phyloP scores from a whole-genome alignment of 1,284 basidiomycete genomes.

The Ustilago cynodontis region DNA sequence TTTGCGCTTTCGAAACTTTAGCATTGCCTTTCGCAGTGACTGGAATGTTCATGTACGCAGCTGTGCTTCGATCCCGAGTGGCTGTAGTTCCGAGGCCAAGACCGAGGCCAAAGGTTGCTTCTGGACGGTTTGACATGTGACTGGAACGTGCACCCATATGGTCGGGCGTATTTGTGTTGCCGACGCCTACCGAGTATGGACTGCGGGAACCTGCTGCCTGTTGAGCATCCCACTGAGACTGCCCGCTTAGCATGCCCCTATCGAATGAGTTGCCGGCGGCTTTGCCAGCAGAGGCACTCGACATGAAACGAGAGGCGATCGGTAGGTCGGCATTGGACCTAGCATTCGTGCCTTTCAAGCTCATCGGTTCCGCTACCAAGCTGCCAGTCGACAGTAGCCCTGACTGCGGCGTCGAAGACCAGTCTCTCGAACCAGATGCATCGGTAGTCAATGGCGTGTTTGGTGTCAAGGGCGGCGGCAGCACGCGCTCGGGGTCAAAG shows the following conservation, averaged over 20 bases:
- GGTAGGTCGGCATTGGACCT: slow-evolving; percentile 44
- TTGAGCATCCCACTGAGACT: slow-evolving; percentile 18
- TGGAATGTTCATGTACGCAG: slow-evolving; percentile 22
- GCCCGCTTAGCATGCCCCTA: background rate
- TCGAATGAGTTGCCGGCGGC: background rate
- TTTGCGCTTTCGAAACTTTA: slow-evolving; percentile 44
- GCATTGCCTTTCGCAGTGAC: slow-evolving; percentile 10
- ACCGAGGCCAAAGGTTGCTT: slow-evolving; percentile 36
- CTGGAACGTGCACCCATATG: background rate
- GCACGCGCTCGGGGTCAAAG: slow-evolving; percentile 36
- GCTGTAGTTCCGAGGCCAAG: slow-evolving; percentile 48
- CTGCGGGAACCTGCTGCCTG: slow-evolving; percentile 28
- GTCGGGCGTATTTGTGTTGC: background rate
- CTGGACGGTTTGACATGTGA: slow-evolving; percentile 1
- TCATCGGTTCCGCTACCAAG: background rate
- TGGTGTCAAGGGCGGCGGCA: background rate
- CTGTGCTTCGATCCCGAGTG: slow-evolving; percentile 31
- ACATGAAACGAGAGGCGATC: slow-evolving; percentile 61
- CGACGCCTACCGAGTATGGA: slow-evolving; percentile 24
- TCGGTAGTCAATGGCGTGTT: slow-evolving; percentile 4
- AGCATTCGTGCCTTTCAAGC: background rate
- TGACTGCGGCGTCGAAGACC: background rate
- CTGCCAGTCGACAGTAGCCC: background rate
- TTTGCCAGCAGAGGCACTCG: slow-evolving; percentile 15
- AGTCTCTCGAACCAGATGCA: background rate